Evolutionary conservation across 1,139 yeast genomes (phyloP), one percentile per base, ranked within the genome.

Genomic region (Candida gigantensis): DNA sequence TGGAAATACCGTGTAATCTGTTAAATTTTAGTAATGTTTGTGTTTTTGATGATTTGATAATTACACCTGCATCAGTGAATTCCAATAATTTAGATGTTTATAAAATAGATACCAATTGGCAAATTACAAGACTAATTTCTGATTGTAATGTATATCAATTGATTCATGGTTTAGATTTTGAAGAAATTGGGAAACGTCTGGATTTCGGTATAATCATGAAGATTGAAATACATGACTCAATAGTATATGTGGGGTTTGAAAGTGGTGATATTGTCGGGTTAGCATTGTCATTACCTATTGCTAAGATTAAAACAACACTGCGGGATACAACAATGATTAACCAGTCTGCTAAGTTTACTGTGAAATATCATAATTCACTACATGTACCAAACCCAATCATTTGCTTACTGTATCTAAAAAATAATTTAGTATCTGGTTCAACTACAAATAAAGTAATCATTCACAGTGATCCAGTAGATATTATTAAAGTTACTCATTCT

Each of bases 171-270:
- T 34, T 37, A 7, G 43, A 42, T 1, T 34, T 47, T 6, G 48
- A 49, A n/a, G 38, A 46, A 25, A 45, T 47, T 3, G 36, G 40
- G 19, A 18, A 7, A 18, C 41, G 73, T 30, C 65, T 58, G 17
- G 65, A 72, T 24, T 66, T 69, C 40, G 85, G 86, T 1, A 76
- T 78, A 8, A 66, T 79, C 29, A 80, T 80, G 86, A 69, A 59
- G 40, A 43, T 72, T 26, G 43, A 62, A 1, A 67, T 71, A 57
- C 45, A 68, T 1, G 44, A 49, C n/a, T 40, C 50, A n/a, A 27
- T 27, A 7, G 52, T 79, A 17, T 60, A 58, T 27, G 53, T 77
- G 9, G 86, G 84, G 0, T 79, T 65, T 52, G 86, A 80, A 50
- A 77, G 81, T 7, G 85, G 86, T 0, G 73, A 71, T 44, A 55